These are phyloP conservation scores for Scortechinia acanthostroma DNA, from an alignment of 2,329 filamentous ascomycete genomes.

Conservation along the genomic window DNA sequence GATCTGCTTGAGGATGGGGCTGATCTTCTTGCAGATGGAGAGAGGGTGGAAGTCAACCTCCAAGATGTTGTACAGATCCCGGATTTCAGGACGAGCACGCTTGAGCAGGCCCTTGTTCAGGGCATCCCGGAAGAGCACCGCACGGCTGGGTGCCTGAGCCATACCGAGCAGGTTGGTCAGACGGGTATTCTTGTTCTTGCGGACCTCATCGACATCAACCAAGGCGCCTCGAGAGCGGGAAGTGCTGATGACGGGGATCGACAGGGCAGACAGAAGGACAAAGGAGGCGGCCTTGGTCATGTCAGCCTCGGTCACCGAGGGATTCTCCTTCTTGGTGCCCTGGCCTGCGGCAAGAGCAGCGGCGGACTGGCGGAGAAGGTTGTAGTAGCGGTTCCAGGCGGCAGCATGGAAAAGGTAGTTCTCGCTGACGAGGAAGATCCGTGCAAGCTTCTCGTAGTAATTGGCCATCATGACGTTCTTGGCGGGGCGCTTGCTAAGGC, in stretches of 20 bases:
- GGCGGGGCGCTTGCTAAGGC: conserved; percentile 91
- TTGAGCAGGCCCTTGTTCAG: conserved; percentile 90
- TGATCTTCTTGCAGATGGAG: conserved; percentile 98
- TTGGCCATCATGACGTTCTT: conserved; percentile 99
- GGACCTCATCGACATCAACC: conserved; percentile 91
- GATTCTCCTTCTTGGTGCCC: conserved; percentile 89
- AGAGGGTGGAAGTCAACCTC: conserved; percentile 98
- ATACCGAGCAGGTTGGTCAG: conserved; percentile 94
- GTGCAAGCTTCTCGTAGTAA: conserved; percentile 98
- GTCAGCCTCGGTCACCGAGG: conserved; percentile 78
- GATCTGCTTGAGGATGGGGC: conserved; percentile 88
- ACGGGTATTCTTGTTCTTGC: conserved; percentile 97
- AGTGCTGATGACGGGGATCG: conserved; percentile 99
- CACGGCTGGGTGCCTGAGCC: conserved; percentile 79
- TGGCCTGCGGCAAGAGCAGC: conserved; percentile 76
- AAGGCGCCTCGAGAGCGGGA: conserved; percentile 90
- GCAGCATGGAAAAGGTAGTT: conserved; percentile 99
- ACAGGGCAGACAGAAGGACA: conserved; percentile 85
- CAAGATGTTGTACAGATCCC: conserved; percentile 94
- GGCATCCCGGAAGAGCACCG: conserved; percentile 88
- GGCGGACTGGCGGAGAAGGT: conserved; percentile 84
- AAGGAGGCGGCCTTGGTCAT: conserved; percentile 92
- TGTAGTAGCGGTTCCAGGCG: conserved; percentile 96
- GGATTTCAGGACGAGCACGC: conserved; percentile 87
- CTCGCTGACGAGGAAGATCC: conserved; percentile 97